phyloP scores from a whole-genome alignment of 2,329 filamentous ascomycete species.

The Penicillium sp. region DNA sequence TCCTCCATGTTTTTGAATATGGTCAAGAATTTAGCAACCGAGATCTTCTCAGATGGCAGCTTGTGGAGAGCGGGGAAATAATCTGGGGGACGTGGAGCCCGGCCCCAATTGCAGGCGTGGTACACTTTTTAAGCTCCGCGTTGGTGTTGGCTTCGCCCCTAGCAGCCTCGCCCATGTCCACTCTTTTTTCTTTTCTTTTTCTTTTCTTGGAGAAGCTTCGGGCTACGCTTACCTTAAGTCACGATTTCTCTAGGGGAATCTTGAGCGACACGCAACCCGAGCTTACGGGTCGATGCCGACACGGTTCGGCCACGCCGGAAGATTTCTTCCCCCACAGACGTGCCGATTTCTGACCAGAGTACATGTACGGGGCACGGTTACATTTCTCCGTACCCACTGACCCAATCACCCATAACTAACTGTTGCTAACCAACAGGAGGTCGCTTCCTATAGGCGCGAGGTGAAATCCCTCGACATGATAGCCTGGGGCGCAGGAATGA shows the following conservation, averaged over 20 bases:
- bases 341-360: no score
- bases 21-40: neutral
- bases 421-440: no score
- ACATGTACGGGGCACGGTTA: no score
- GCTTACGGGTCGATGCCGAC: neutral
- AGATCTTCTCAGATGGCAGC: neutral
- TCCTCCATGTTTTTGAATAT: neutral
- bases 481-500: no score
- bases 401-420: no score
- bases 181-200: neutral
- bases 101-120: slow-evolving; percentile 3
- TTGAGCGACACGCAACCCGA: neutral
- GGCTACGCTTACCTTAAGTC: slow-evolving; percentile 5
- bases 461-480: no score
- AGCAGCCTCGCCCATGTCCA: neutral
- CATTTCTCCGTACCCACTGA: no score
- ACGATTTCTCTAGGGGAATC: neutral
- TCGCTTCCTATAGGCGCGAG: neutral
- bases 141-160: neutral
- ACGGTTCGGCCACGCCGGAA: neutral
- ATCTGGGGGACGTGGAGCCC: slow-evolving; percentile 1
- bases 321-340: no score
- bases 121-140: slow-evolving; percentile 1
- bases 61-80: neutral
- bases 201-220: neutral